phyloP scores from a whole-genome alignment of 2,329 filamentous ascomycete species.

The Curvularia verruculosa region DNA sequence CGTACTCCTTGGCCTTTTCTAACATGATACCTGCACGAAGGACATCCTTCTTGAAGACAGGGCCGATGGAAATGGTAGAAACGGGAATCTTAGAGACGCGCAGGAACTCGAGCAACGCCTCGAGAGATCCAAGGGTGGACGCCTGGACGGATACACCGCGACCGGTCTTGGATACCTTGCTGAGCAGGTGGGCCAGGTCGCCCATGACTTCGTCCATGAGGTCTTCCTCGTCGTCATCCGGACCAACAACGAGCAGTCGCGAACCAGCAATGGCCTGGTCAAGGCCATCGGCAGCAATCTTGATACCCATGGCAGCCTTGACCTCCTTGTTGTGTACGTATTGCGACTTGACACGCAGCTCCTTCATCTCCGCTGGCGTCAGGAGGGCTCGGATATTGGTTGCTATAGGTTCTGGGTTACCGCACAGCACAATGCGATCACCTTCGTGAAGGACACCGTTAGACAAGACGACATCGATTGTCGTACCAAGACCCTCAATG shows the following conservation, averaged over 20 bases:
- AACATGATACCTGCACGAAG: slow-evolving; percentile 94
- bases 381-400: slow-evolving; percentile 95
- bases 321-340: slow-evolving; percentile 99
- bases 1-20: slow-evolving; percentile 91
- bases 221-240: slow-evolving; percentile 95
- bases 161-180: slow-evolving; percentile 87
- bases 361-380: slow-evolving; percentile 90
- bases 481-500: slow-evolving; percentile 98
- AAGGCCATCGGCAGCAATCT: slow-evolving; percentile 95
- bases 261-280: slow-evolving; percentile 97
- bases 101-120: slow-evolving; percentile 95
- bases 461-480: slow-evolving; percentile 94
- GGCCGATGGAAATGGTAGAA: slow-evolving; percentile 94
- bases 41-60: slow-evolving; percentile 96
- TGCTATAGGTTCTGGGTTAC: slow-evolving; percentile 92
- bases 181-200: slow-evolving; percentile 89
- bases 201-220: slow-evolving; percentile 95
- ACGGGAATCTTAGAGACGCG: slow-evolving; percentile 96
- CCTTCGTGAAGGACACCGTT: slow-evolving; percentile 95
- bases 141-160: slow-evolving; percentile 97
- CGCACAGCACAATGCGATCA: slow-evolving; percentile 92
- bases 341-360: slow-evolving; percentile 90
- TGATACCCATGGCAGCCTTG: slow-evolving; percentile 97
- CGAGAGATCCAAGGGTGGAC: slow-evolving; percentile 94
- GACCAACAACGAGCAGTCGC: slow-evolving; percentile 88